Conservation (phyloP, 192 early-diverging fungal genomes). For the Backusella liffmaniae region DNA sequence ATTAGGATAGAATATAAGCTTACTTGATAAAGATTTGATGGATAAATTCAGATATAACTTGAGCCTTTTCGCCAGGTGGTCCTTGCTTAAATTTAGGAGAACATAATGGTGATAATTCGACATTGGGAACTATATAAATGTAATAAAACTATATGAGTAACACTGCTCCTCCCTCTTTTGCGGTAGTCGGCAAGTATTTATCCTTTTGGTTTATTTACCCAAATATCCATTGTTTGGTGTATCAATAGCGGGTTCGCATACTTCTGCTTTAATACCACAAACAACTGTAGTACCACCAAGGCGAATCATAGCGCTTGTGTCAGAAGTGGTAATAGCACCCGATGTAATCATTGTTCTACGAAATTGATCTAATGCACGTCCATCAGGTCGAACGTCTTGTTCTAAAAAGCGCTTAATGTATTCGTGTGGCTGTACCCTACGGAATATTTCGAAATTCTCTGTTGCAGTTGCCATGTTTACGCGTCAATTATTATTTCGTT, state of each 20-base stretch:
- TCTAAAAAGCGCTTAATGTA: conserved; percentile 81
- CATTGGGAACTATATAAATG: conserved; percentile 68
- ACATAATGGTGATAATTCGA: conserved; percentile 90
- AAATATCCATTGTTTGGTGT: conserved; percentile 76
- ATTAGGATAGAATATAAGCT: neutral
- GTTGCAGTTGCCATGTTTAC: neutral
- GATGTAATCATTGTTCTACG: conserved; percentile 63
- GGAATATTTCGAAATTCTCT: conserved; percentile 69
- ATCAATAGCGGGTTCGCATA: conserved; percentile 73
- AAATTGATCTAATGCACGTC: conserved; percentile 68
- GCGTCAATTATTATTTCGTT: neutral
- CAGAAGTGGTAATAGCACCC: conserved; percentile 73
- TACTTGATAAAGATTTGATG: conserved; percentile 63
- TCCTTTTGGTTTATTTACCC: conserved; percentile 38
- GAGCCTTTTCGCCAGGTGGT: conserved; percentile 79
- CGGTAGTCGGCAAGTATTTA: neutral
- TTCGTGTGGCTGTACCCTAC: conserved; percentile 84
- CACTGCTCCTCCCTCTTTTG: neutral
- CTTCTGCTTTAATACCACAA: conserved; percentile 95
- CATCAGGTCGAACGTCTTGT: conserved; percentile 80
- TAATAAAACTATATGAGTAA: neutral
- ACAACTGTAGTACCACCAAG: conserved; percentile 87
- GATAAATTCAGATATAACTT: conserved; percentile 78
- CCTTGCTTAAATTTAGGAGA: conserved; percentile 82
- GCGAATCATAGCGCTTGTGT: conserved; percentile 85